Base-by-base conservation (phyloP, 2,329 filamentous ascomycete species). In the Nemania diffusa region DNA sequence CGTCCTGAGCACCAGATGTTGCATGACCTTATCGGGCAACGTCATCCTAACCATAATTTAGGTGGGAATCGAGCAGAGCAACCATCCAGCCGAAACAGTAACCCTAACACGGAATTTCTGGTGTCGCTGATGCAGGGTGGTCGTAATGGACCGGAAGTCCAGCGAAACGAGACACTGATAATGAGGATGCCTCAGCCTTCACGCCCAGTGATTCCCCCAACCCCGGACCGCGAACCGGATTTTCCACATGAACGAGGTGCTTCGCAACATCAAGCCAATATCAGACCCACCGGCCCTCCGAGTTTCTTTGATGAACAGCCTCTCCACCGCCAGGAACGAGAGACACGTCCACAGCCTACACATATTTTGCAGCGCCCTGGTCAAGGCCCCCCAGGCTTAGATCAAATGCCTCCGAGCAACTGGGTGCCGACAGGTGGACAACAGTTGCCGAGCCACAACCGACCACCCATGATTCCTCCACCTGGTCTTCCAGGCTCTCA, bases 21-120 rank as follows among this genome's bases (percentile, higher is more conserved):
- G 6, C 87, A 89, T 71, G 87, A 90, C 22, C 80, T 90, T 29
- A 84, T 89, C 26, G 83, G 83, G 9, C 86, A 88, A 73, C 87
- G 88, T 56, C 87, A 88, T 71, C 84, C 84, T 44, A 80, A 83
- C 15, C 82, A 85, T 20, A 87, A 81, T 73, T 87, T 88, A 68
- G 79, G 81, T 42, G 83, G 81, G 17, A 77, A 77, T 6, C 81
- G 85, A 37, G 78, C 80, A 40, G 84, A 87, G 58, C 81, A 82
- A 66, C 71, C 79, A 71, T 71, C 70, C 68, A 61, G 76, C 77
- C 72, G 78, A 62, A 82, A 81, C 55, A 84, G 82, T 76, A 90
- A 86, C 76, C 88, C 84, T 73, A 92, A 95, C 73, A 88, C 91
- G n/a, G 92, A 97, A 71, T 94, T 96, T 77, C 82, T 97, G 56